phyloP scores from a whole-genome alignment of 805 yeast genomes.

The Saccharomyces jurei region DNA sequence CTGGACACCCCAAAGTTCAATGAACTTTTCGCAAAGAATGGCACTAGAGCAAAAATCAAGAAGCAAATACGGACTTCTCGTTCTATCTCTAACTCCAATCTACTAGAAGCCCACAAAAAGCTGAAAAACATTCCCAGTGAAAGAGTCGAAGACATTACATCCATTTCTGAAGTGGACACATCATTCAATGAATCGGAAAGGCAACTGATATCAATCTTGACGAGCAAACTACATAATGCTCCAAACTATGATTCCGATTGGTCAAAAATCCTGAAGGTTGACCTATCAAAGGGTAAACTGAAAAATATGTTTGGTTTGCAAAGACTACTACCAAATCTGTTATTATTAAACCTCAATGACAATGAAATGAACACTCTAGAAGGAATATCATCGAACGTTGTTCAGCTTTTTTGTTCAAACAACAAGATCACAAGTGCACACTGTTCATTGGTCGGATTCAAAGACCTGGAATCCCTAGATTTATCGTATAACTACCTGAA shows the following conservation, averaged over 20 bases:
- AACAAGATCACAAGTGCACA: constrained; percentile 16
- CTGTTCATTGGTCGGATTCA: constrained; percentile 10
- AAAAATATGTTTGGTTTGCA: constrained; percentile 16
- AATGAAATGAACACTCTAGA: constrained; percentile 18
- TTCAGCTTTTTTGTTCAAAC: constrained; percentile 9
- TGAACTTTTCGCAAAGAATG: background rate
- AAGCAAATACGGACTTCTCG: background rate
- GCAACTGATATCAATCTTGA: constrained; percentile 18
- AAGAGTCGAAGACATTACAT: constrained; percentile 10
- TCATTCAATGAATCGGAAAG: constrained; percentile 18
- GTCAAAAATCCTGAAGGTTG: constrained; percentile 9
- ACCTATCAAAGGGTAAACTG: constrained; percentile 7
- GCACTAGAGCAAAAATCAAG: background rate
- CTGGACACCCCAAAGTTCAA: constrained; percentile 22
- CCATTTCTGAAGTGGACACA: constrained; percentile 14
- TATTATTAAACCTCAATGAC: constrained; percentile 11
- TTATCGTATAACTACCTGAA: constrained; percentile 4
- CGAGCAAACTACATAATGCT: constrained; percentile 12
- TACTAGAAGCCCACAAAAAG: background rate
- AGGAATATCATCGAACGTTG: constrained; percentile 13
- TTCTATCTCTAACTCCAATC: background rate
- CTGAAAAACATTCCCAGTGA: background rate
- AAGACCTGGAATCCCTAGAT: constrained; percentile 19
- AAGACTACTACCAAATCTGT: constrained; percentile 18
- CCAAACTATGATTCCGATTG: constrained; percentile 5